Conservation (phyloP, 768 basidiomycete genomes). For the Postia placenta region DNA sequence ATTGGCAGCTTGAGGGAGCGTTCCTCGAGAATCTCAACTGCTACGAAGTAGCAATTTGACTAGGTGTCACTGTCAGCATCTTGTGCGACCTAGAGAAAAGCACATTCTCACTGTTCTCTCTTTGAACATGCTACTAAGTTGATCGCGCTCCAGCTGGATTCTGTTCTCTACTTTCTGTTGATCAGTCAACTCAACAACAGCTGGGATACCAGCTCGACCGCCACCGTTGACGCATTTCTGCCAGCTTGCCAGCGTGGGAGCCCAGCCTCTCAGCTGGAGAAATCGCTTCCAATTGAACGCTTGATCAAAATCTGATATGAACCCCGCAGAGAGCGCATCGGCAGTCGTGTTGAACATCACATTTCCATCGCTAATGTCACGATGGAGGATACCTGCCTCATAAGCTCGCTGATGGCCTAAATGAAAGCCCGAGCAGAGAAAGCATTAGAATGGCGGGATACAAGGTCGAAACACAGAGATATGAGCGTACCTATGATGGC, state of each 20-base stretch:
- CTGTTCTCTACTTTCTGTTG: too few relatives aligned
- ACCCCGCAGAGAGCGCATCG: too few relatives aligned
- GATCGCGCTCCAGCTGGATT: not conserved
- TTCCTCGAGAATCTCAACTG: not conserved
- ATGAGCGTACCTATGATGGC: slow-evolving; percentile 3
- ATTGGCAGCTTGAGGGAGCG: too few relatives aligned
- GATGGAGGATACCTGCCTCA: too few relatives aligned
- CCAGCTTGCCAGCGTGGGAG: not conserved
- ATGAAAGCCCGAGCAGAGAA: too few relatives aligned
- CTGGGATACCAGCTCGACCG: not conserved
- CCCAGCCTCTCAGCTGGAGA: not conserved
- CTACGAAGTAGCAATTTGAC: slow-evolving; percentile 5
- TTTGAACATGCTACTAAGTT: not conserved
- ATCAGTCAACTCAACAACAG: too few relatives aligned
- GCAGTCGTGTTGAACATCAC: too few relatives aligned
- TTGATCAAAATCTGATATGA: slow-evolving; percentile 1
- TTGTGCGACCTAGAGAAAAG: not conserved
- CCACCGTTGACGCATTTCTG: not conserved
- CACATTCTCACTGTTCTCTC: not conserved
- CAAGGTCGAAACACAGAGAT: too few relatives aligned
- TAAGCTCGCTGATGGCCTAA: too few relatives aligned
- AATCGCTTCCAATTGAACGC: not conserved
- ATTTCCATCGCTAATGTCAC: too few relatives aligned
- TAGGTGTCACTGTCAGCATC: not conserved
- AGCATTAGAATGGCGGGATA: too few relatives aligned